Conservation (phyloP, 129 eudicot genomes). For the Lactuca saligna region DNA sequence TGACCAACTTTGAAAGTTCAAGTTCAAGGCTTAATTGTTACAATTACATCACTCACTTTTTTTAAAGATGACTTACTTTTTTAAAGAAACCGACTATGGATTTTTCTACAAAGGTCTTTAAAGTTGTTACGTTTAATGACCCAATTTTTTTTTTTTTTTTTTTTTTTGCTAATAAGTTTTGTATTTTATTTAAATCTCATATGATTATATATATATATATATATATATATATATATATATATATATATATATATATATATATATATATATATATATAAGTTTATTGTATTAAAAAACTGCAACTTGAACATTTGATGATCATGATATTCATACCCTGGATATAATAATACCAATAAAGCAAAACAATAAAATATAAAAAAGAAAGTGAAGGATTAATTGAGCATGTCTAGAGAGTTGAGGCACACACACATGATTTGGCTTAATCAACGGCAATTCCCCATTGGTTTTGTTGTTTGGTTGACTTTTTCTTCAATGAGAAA, state of each 20-base stretch:
- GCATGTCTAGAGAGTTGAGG: not conserved
- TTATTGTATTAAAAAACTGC: not conserved
- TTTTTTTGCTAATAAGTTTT: too few relatives aligned
- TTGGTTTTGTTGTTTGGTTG: conserved; percentile 17
- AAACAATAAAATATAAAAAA: not conserved
- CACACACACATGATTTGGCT: conserved; percentile 26
- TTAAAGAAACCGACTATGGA: not conserved
- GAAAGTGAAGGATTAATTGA: not conserved
- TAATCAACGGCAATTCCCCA: conserved; percentile 21
- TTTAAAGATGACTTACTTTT: too few relatives aligned
- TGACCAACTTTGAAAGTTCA: not conserved
- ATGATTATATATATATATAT: too few relatives aligned
- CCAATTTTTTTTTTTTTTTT: too few relatives aligned
- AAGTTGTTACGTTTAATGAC: too few relatives aligned
- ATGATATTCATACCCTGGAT: not conserved
- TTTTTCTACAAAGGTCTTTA: not conserved
- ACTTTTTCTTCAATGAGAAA: conserved; percentile 9
- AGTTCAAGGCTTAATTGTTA: not conserved
- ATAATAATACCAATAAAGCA: not conserved
- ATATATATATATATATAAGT: too few relatives aligned
- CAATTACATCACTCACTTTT: not conserved
- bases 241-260: too few relatives aligned
- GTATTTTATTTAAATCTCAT: too few relatives aligned
- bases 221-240: too few relatives aligned
- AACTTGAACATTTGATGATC: not conserved